Evolutionary conservation across 225 moss, liverwort and hornwort species (phyloP), one percentile per base, ranked within the genome.

Genomic region (Climacium dendroides): DNA sequence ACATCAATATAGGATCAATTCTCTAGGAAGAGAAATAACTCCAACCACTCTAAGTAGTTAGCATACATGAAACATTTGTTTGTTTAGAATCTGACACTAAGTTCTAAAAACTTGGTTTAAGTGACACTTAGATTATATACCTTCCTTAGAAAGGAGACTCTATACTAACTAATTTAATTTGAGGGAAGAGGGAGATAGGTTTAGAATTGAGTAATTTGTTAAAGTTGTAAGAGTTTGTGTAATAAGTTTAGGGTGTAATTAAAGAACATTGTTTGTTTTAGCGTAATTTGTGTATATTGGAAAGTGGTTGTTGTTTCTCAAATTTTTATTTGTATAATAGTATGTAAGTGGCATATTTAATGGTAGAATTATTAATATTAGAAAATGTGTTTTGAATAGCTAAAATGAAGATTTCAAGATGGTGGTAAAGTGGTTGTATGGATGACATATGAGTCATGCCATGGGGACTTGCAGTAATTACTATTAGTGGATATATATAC

Each of bases 361-460:
- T 63, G 63, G 10, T 19, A 63, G 17, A 32, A 3, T 43, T 43
- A 45, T 16, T 45, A 3, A 28, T 29, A 15, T 15, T 41, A 24
- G 39, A 70, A 0, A 25, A 4, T 25, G 8, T 16, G 2, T 45
- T 45, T 72, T 45, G 3, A 45, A 45, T 6, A 45, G 4, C 4
- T 6, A 29, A 45, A 45, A 29, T 45, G 2, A 6, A 3, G 26
- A 17, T 45, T 72, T 18, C 5, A 14, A 45, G 3, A 45, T 45
- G 29, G 14, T 8, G 4, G 2, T 72, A 11, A 72, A 73, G 18
- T 73, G 30, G 30, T 48, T 30, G 11, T 73, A 11, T 47, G 6
- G 2, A 73, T 47, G 5, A 6, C 6, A 18, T 18, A 16, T 2
- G 1, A 73, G 1, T 47, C 0, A 1, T 1, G 0, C 18, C 5